Percentiles rank a stretch among this genome's conserved stretches.
Conservation (phyloP, 345 rosid genomes). For the Mangifera indica region DNA sequence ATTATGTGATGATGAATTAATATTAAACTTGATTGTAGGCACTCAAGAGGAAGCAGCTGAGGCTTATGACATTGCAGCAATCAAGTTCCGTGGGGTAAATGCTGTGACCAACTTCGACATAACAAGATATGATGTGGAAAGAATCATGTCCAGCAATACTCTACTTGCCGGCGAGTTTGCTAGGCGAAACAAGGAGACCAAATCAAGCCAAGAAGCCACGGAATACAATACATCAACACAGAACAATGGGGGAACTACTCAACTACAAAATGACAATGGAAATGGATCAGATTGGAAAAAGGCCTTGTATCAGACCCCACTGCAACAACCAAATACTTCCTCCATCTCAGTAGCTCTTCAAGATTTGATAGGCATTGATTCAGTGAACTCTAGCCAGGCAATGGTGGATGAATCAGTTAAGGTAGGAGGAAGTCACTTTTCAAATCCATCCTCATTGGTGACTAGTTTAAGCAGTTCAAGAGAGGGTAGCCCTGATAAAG, state of each 20-base stretch:
- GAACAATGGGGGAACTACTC: constrained; percentile 19
- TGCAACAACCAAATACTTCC: constrained; percentile 26
- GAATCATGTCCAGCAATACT: constrained; percentile 70
- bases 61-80: constrained; percentile 77
- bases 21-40: constrained; percentile 31
- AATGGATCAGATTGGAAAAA: constrained; percentile 48
- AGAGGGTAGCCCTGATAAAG: constrained; percentile 63
- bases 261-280: constrained; percentile 21
- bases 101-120: constrained; percentile 85
- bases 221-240: constrained; percentile 20
- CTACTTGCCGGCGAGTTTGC: constrained; percentile 72
- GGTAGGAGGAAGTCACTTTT: constrained; percentile 37
- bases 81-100: constrained; percentile 71
- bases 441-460: constrained; percentile 58
- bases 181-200: constrained; percentile 46
- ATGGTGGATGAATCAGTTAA: constrained; percentile 34
- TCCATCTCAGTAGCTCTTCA: constrained; percentile 42
- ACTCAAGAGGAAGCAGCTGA: constrained; percentile 92
- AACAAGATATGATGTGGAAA: constrained; percentile 67
- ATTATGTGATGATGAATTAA: background rate
- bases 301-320: constrained; percentile 33
- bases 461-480: constrained; percentile 67
- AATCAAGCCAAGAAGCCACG: constrained; percentile 23
- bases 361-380: constrained; percentile 44
- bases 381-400: constrained; percentile 32